Percentiles rank a stretch among this genome's conserved stretches.
These are phyloP conservation scores for Lathyrus sativus DNA, from an alignment of 306 rosid genomes.

Conservation along the genomic window DNA sequence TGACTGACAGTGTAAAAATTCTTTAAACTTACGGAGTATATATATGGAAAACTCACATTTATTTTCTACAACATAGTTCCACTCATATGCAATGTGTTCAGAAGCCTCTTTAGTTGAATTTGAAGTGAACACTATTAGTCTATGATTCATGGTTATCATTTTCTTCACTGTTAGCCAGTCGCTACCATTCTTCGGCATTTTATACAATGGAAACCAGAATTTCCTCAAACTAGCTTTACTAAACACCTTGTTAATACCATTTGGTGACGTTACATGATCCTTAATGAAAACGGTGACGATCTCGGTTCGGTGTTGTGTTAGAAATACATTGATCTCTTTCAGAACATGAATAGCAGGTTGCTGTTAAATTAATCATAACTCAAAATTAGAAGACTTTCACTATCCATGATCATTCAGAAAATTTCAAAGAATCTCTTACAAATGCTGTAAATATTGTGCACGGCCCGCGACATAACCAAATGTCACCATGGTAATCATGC, in stretches of 20 bases:
- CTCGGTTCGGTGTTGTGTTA: conserved; percentile 54
- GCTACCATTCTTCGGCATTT: conserved; percentile 61
- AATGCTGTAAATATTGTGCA: conserved; percentile 37
- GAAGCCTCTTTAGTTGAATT: conserved; percentile 56
- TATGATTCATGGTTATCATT: conserved; percentile 57
- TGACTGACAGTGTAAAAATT: neutral
- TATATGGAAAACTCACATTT: conserved; percentile 44
- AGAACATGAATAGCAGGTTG: conserved; percentile 61
- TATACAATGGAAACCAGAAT: conserved; percentile 55
- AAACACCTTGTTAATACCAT: conserved; percentile 65
- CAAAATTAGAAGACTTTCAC: conserved; percentile 17
- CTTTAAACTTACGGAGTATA: neutral
- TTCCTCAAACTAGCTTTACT: conserved; percentile 51
- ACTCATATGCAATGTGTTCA: conserved; percentile 59
- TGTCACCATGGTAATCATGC: conserved; percentile 30
- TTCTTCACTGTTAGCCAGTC: conserved; percentile 68
- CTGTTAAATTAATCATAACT: conserved; percentile 43
- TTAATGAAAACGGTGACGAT: conserved; percentile 78
- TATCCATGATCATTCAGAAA: neutral
- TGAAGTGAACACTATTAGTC: conserved; percentile 71
- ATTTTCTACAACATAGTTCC: conserved; percentile 59
- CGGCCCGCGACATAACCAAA: conserved; percentile 41
- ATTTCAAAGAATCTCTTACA: conserved; percentile 26
- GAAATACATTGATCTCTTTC: conserved; percentile 51
- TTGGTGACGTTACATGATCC: conserved; percentile 63